Evolutionary conservation across 2,329 filamentous ascomycete genomes (phyloP).

Genomic region (Lachnellula arida): DNA sequence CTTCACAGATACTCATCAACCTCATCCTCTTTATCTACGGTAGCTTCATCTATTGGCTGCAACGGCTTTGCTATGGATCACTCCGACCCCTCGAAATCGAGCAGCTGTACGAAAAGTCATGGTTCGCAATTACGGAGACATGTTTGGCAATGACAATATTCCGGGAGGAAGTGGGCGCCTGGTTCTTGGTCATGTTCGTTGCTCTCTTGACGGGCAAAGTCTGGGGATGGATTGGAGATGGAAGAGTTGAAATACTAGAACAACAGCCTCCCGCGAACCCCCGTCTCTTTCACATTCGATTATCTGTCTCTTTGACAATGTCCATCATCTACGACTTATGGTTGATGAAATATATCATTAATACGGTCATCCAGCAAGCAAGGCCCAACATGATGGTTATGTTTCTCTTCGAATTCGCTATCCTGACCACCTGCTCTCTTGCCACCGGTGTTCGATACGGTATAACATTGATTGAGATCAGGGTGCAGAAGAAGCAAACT

Average conservation of each 20-base stretch:
- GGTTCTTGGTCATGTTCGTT: slow-evolving; percentile 96
- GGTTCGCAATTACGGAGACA: slow-evolving; percentile 97
- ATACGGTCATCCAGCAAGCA: slow-evolving; percentile 79
- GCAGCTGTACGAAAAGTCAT: slow-evolving; percentile 93
- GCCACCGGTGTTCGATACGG: slow-evolving; percentile 76
- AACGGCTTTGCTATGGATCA: slow-evolving; percentile 83
- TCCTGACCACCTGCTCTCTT: slow-evolving; percentile 73
- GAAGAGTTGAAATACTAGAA: slow-evolving; percentile 87
- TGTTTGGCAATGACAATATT: slow-evolving; percentile 98
- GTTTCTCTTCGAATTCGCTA: slow-evolving; percentile 97
- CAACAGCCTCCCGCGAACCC: slow-evolving; percentile 92
- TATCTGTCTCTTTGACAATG: slow-evolving; percentile 72
- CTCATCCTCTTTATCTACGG: slow-evolving; percentile 77
- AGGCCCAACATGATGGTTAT: slow-evolving; percentile 99
- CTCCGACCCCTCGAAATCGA: slow-evolving; percentile 93
- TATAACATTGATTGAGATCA: slow-evolving; percentile 72
- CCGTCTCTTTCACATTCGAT: slow-evolving; percentile 76
- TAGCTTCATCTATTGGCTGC: slow-evolving; percentile 78
- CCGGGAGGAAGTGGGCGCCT: slow-evolving; percentile 86
- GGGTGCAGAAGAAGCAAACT: slow-evolving; percentile 71
- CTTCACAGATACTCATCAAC: slow-evolving; percentile 76
- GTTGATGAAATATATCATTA: slow-evolving; percentile 76
- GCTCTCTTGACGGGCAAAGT: slow-evolving; percentile 89
- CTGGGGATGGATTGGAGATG: slow-evolving; percentile 98
- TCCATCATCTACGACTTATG: slow-evolving; percentile 75